phyloP scores from a whole-genome alignment of 176 grass and related monocot genomes.

The Puccinellia tenuiflora region DNA sequence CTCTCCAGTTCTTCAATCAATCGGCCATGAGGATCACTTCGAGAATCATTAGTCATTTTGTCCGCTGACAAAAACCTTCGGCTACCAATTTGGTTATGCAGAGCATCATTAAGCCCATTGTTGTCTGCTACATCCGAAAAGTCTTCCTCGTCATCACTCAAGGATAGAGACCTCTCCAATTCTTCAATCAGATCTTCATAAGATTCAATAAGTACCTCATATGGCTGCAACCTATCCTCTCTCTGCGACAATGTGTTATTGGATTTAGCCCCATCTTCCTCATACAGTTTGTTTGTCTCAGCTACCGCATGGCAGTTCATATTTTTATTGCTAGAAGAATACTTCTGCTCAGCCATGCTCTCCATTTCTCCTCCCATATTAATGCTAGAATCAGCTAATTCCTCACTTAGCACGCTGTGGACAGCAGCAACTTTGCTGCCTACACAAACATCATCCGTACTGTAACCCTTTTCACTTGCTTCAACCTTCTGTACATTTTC shows the following conservation, averaged over 20 bases:
- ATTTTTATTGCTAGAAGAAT: not conserved
- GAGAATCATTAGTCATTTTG: constrained; percentile 20
- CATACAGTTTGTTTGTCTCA: not conserved
- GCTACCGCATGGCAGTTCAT: not conserved
- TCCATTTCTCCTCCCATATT: not conserved
- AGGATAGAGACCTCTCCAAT: constrained; percentile 44
- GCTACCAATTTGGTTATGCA: constrained; percentile 31
- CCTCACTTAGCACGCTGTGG: not conserved
- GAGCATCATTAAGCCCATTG: constrained; percentile 34
- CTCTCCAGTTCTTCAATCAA: constrained; percentile 59
- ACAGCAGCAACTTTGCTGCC: not conserved
- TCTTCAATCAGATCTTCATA: constrained; percentile 50
- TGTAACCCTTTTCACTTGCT: not conserved
- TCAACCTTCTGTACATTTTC: not conserved
- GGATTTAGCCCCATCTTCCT: constrained; percentile 11
- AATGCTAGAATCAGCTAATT: not conserved
- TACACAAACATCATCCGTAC: not conserved
- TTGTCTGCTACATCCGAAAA: constrained; percentile 28
- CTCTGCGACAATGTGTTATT: not conserved
- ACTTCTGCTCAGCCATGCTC: not conserved
- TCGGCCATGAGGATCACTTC: constrained; percentile 34
- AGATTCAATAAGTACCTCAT: constrained; percentile 30
- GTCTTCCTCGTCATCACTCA: constrained; percentile 42
- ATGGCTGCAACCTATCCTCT: not conserved
- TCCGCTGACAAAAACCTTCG: constrained; percentile 20